Conservation (phyloP, 106 monocot species). For the Phalaenopsis equestris region DNA sequence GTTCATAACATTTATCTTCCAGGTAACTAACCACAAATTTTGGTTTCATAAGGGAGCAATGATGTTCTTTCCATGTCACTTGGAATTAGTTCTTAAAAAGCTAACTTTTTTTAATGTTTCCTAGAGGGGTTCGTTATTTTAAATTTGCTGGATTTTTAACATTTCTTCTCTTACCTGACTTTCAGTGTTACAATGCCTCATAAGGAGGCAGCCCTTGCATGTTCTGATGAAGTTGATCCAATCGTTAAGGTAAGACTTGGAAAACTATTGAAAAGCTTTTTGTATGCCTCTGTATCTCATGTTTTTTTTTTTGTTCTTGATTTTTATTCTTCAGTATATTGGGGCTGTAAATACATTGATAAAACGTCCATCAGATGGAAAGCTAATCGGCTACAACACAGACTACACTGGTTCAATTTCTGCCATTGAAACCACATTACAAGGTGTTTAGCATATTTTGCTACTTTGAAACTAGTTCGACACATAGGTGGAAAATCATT, state of each 20-base stretch:
- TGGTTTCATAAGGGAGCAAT: not conserved
- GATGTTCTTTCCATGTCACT: not conserved
- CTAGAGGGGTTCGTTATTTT: not conserved
- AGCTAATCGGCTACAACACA: constrained; percentile 87
- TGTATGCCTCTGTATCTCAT: not conserved
- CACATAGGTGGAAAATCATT: not conserved
- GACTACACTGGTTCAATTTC: constrained; percentile 94
- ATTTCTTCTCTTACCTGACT: constrained; percentile 8
- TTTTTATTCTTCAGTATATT: constrained; percentile 51
- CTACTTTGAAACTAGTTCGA: not conserved
- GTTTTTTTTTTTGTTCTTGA: constrained; percentile 1
- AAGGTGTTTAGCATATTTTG: constrained; percentile 32
- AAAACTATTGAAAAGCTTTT: not conserved
- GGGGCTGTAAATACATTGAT: constrained; percentile 93
- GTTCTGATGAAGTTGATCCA: constrained; percentile 86
- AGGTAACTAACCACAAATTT: not conserved
- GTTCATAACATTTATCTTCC: not conserved
- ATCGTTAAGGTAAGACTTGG: constrained; percentile 58
- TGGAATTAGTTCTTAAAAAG: not conserved
- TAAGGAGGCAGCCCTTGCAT: constrained; percentile 69
- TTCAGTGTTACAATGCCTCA: constrained; percentile 76
- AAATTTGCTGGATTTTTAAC: not conserved
- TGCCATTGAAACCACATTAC: constrained; percentile 93
- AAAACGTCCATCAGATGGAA: constrained; percentile 69
- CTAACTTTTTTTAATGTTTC: not conserved